Conservation (phyloP, 2,329 filamentous ascomycete species). For the Amylocarpus encephaloides region DNA sequence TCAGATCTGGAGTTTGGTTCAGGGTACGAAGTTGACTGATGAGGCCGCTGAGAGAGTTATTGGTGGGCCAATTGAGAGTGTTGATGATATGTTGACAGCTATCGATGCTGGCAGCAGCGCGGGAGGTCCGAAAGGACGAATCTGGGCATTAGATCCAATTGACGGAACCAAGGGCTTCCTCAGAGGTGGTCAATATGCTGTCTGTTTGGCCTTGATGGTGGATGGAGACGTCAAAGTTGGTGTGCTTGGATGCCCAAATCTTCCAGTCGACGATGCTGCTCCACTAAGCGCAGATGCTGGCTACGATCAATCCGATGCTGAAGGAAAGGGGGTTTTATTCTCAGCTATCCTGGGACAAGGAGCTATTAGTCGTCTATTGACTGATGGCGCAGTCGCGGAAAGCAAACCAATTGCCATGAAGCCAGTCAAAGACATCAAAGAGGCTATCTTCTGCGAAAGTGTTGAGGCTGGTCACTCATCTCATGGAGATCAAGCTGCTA, state of each 20-base stretch:
- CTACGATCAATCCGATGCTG: conserved; percentile 64
- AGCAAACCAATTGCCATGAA: conserved; percentile 72
- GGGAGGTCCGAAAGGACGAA: conserved; percentile 67
- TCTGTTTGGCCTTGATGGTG: conserved; percentile 85
- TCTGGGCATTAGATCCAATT: conserved; percentile 97
- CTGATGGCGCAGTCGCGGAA: conserved; percentile 46
- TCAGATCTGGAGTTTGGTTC: conserved; percentile 80
- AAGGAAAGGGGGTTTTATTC: conserved; percentile 80
- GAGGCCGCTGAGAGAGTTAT: conserved; percentile 57
- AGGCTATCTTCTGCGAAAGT: conserved; percentile 92
- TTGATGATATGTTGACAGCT: conserved; percentile 60
- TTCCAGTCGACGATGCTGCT: conserved; percentile 76
- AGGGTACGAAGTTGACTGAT: conserved; percentile 63
- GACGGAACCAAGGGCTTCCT: conserved; percentile 98
- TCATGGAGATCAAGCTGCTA: conserved; percentile 79
- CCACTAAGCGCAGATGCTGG: conserved; percentile 67
- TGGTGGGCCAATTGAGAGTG: conserved; percentile 60
- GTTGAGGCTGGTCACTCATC: conserved; percentile 90
- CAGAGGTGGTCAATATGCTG: conserved; percentile 92
- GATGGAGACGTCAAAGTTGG: conserved; percentile 92
- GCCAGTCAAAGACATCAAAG: conserved; percentile 62
- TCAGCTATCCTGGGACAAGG: conserved; percentile 75
- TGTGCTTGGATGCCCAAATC: conserved; percentile 90
- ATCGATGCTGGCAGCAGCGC: conserved; percentile 64
- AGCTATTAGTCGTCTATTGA: conserved; percentile 70